A percentile compares a stretch with the other conserved stretches of the same genome.
Evolutionary conservation across 2,329 filamentous ascomycete genomes (phyloP).

Genomic region (Colletotrichum navitas): DNA sequence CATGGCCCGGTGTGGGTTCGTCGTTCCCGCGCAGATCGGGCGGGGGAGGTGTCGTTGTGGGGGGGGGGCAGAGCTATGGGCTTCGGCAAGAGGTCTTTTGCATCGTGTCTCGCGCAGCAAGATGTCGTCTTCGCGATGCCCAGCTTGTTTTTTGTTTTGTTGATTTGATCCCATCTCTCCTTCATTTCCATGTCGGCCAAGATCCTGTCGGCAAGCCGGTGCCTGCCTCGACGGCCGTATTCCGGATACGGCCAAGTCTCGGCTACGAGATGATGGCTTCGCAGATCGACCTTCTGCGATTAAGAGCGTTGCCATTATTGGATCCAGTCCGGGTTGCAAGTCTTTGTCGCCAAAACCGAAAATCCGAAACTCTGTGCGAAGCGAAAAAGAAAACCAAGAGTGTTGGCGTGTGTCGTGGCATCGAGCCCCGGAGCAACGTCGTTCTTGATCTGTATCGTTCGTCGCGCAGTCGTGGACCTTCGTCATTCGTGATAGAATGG

Average conservation of each 20-base stretch:
- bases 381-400: constrained; percentile 40
- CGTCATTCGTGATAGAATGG: constrained; percentile 56
- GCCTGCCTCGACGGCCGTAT: constrained; percentile 55
- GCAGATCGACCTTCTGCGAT: constrained; percentile 48
- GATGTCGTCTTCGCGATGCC: constrained; percentile 43
- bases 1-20: constrained; percentile 35
- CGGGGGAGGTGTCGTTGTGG: constrained; percentile 6
- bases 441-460: constrained; percentile 49
- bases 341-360: constrained; percentile 41
- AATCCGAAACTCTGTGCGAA: constrained; percentile 43
- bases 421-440: constrained; percentile 50
- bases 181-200: constrained; percentile 48
- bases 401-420: constrained; percentile 45
- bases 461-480: constrained; percentile 50
- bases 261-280: constrained; percentile 52
- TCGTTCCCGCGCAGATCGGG: constrained; percentile 16
- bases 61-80: constrained; percentile 30
- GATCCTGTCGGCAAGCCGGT: constrained; percentile 60
- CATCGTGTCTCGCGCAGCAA: constrained; percentile 51
- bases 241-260: constrained; percentile 54
- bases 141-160: constrained; percentile 49
- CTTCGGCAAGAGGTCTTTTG: constrained; percentile 42
- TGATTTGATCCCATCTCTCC: constrained; percentile 46
- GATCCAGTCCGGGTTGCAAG: constrained; percentile 48
- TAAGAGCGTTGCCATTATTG: constrained; percentile 43